These are phyloP conservation scores for Blastocystis sp. DNA, from an alignment of 352 stramenopile species.

Conservation along the genomic window DNA sequence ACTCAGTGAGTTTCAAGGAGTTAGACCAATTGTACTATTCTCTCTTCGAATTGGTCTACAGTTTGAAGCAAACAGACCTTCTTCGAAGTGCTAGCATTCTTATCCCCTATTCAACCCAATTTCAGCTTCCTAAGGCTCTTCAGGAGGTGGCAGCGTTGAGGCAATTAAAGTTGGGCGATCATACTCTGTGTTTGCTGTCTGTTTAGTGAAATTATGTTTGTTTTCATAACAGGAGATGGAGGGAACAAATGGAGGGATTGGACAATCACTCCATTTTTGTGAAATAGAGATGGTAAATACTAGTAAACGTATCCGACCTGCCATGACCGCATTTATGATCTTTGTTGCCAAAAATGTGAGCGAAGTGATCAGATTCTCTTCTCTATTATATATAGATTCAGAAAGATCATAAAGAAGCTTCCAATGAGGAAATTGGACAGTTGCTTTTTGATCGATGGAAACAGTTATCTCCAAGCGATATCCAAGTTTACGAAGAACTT, in stretches of 20 bases:
- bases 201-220: constrained; percentile 43
- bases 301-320: background rate
- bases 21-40: constrained; percentile 42
- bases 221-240: background rate
- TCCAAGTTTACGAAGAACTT: background rate
- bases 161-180: constrained; percentile 49
- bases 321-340: background rate
- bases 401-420: background rate
- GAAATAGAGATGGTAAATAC: background rate
- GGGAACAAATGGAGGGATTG: background rate
- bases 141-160: background rate
- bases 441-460: background rate
- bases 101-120: constrained; percentile 52
- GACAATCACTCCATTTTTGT: background rate
- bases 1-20: constrained; percentile 4
- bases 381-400: background rate
- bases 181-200: constrained; percentile 49
- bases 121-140: constrained; percentile 38
- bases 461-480: background rate
- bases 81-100: constrained; percentile 42
- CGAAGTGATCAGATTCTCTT: background rate
- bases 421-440: background rate
- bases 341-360: background rate
- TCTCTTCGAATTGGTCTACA: constrained; percentile 54
- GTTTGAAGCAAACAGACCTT: constrained; percentile 48